These are phyloP conservation scores for Pseudocercospora vitis DNA, from an alignment of 2,329 filamentous ascomycete species.

Conservation along the genomic window DNA sequence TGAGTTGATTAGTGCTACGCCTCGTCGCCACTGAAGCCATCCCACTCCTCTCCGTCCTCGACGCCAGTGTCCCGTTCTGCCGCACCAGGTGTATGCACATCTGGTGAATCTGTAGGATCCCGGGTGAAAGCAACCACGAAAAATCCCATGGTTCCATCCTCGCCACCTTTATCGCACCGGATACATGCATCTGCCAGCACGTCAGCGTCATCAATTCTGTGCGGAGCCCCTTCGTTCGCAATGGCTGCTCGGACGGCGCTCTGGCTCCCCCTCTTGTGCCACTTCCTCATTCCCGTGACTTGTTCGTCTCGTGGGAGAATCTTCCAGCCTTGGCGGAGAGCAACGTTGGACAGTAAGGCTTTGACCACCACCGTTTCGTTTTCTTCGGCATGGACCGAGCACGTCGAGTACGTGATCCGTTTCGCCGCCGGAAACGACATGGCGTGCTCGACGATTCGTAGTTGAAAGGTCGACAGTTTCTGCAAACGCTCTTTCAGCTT, in stretches of 20 bases:
- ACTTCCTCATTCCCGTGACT: constrained; percentile 70
- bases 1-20: no score
- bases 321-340: constrained; percentile 69
- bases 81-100: not conserved
- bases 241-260: constrained; percentile 41
- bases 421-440: constrained; percentile 74
- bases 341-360: constrained; percentile 67
- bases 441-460: constrained; percentile 78
- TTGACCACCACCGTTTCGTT: constrained; percentile 82
- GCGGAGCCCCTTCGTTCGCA: constrained; percentile 1
- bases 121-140: constrained; percentile 87
- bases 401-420: constrained; percentile 89
- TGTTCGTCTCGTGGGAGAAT: constrained; percentile 72
- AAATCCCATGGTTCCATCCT: constrained; percentile 87
- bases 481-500: constrained; percentile 65
- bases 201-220: constrained; percentile 16
- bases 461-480: constrained; percentile 78
- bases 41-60: constrained; percentile 45
- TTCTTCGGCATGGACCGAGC: constrained; percentile 81
- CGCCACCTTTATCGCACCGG: constrained; percentile 76
- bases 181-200: constrained; percentile 72
- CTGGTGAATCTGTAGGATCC: constrained; percentile 39
- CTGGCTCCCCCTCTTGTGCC: constrained; percentile 60
- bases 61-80: constrained; percentile 1
- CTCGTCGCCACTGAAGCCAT: constrained; percentile 44